Base-by-base conservation (phyloP, 805 yeast genomes). In the Yamadazyma philogaea region DNA sequence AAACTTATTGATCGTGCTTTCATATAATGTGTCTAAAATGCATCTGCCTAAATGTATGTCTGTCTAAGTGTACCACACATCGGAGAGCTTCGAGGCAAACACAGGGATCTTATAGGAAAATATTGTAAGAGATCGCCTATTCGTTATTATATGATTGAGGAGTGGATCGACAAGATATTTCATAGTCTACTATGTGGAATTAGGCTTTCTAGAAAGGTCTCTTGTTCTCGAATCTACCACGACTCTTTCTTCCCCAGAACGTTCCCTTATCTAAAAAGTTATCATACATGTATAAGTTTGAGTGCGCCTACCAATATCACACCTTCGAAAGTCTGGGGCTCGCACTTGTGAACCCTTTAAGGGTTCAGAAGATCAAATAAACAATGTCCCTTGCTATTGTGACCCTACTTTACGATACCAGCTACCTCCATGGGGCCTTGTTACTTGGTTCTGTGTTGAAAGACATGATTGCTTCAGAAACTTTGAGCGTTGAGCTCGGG, bases 341-440 rank as follows among this genome's bases (percentile, higher is more conserved):
- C 37, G 30, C 37, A 22, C 30, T 21, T 34, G 15, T 21, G 18
- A 21, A n/a, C 18, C 28, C n/a, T 22, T 34, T 8, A 34, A 28
- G 37, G 37, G 30, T 15, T 34, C 30, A n/a, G 22, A 21, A 11
- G 22, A 30, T 30, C n/a, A 30, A 8, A 30, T 6, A 15, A n/a
- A 14, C n/a, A n/a, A 61, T 62, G 64, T 51, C 60, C 2, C 52
- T 52, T 41, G 79, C 75, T n/a, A 56, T 72, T 26, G 68, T 68
- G 39, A 71, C 82, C 1, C 61, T 78, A 18, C 60, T 80, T 22
- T 79, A 74, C 55, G 66, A 75, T 19, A 59, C 72, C 14, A 67
- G 68, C 28, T 80, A 80, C 55, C 56, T 80, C 19, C 80, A 84
- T 1, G 85, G 86, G 15, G 77, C 80, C 0, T 60, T 79, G 24